These are phyloP conservation scores for Beauveria sp. DNA, from an alignment of 2,329 filamentous ascomycete genomes.

Conservation along the genomic window DNA sequence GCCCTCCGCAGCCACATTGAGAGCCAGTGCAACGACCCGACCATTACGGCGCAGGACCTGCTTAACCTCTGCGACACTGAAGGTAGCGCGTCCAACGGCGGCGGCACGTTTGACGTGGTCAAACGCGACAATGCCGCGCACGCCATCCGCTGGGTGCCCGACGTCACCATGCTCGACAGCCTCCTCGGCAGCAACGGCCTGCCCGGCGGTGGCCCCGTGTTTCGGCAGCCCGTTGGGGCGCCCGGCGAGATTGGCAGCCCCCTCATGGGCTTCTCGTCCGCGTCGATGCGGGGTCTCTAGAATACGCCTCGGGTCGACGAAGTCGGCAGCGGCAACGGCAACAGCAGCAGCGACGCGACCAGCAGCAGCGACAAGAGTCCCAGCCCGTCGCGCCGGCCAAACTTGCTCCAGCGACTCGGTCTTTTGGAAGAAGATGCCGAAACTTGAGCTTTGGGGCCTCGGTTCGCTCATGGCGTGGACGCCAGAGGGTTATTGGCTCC, in stretches of 20 bases:
- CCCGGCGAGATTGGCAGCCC: slow-evolving; percentile 68
- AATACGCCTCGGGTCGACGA: slow-evolving; percentile 13
- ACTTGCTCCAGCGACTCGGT: slow-evolving; percentile 14
- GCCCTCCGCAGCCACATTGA: slow-evolving; percentile 60
- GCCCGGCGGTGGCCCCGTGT: slow-evolving; percentile 32
- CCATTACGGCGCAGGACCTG: slow-evolving; percentile 54
- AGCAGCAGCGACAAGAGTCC: not conserved
- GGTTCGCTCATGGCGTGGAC: not conserved
- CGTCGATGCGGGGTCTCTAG: slow-evolving; percentile 31
- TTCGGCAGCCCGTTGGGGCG: slow-evolving; percentile 42
- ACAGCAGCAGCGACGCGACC: not conserved
- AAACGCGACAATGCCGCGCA: slow-evolving; percentile 39
- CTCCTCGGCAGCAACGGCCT: slow-evolving; percentile 17
- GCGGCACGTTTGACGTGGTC: slow-evolving; percentile 69
- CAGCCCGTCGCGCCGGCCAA: slow-evolving; percentile 14
- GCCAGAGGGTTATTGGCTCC: not conserved
- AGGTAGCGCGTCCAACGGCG: slow-evolving; percentile 77
- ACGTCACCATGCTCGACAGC: not conserved
- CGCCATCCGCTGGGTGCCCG: slow-evolving; percentile 47
- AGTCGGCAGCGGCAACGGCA: not conserved
- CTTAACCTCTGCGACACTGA: slow-evolving; percentile 85
- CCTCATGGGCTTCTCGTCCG: slow-evolving; percentile 36
- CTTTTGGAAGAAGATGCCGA: not conserved
- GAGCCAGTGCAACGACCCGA: slow-evolving; percentile 36
- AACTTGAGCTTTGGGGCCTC: not conserved